Evolutionary conservation across 2,329 filamentous ascomycete genomes (phyloP).

Genomic region (Cladosporium sp.): DNA sequence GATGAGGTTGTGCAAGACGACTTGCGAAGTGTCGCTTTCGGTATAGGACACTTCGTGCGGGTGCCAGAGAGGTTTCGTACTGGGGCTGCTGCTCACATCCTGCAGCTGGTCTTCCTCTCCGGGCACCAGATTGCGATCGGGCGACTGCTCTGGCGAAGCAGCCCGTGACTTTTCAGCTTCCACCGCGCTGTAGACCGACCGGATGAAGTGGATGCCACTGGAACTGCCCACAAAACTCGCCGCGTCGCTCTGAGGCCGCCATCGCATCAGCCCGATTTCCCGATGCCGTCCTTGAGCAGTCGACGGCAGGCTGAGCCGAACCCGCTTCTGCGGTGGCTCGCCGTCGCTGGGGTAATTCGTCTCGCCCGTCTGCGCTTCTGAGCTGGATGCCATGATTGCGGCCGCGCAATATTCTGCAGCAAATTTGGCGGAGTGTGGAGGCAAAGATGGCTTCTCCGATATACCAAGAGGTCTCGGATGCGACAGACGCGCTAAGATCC

Average conservation of each 20-base stretch:
- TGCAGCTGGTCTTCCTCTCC: slow-evolving; percentile 51
- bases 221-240: slow-evolving; percentile 53
- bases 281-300: slow-evolving; percentile 22
- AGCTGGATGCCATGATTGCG: slow-evolving; percentile 1
- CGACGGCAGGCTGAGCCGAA: slow-evolving; percentile 7
- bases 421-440: not conserved
- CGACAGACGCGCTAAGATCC: slow-evolving; percentile 7
- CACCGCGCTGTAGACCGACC: slow-evolving; percentile 48
- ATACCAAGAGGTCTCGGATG: slow-evolving; percentile 9
- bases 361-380: not conserved
- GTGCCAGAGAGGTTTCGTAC: slow-evolving; percentile 23
- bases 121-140: slow-evolving; percentile 39
- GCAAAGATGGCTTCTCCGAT: not conserved
- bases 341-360: slow-evolving; percentile 3
- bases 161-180: slow-evolving; percentile 13
- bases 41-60: slow-evolving; percentile 28
- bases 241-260: slow-evolving; percentile 40
- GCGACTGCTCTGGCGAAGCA: slow-evolving; percentile 10
- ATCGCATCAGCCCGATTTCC: slow-evolving; percentile 49
- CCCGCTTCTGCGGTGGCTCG: slow-evolving; percentile 8
- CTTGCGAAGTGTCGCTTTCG: slow-evolving; percentile 8
- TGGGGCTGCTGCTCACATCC: slow-evolving; percentile 18
- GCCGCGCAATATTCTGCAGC: not conserved
- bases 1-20: slow-evolving; percentile 45
- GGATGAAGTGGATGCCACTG: slow-evolving; percentile 55